Base-by-base conservation (phyloP, 2,329 filamentous ascomycete genomes). In the Neobulgaria alba region DNA sequence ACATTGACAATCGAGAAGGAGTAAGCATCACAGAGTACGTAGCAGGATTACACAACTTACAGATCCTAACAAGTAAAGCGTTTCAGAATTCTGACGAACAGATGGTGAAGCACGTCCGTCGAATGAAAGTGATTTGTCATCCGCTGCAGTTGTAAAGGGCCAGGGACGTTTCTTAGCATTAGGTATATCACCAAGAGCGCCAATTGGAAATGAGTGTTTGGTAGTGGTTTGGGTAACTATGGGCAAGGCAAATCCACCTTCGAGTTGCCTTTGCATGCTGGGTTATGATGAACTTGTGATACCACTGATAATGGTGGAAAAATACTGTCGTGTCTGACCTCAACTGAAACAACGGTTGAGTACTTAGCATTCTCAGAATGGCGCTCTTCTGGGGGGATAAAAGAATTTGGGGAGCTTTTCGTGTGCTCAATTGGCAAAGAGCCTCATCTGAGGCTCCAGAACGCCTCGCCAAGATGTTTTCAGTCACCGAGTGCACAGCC, bases 401-500 rank as follows among this genome's bases (percentile, higher is more conserved):
- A 34, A 18, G n/a, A 26, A 26, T 12, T 26, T 12, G 23, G 23
- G 7, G 12, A 26, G 12, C 12, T 26, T 26, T 7, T 26, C 15
- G 14, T 34, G 32, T 34, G 3, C 32, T 34, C 12, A 18, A 19
- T 16, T 16, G 32, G 14, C 3, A 19, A 34, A 34, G 10, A 18
- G 5, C 5, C 12, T n/a, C 12, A n/a, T n/a, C 29, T 32, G 29
- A 32, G 29, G 29, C 29, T 32, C 23, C 23, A 29, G 29, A 32
- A 32, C 5, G 29, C 32, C 32, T 18, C 32, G 32, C 30, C 14
- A 15, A 32, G 30, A 32, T 32, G 30, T 15, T 32, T 32, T 32
- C 8, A 34, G 32, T 34, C 32, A 34, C 32, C 32, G 32, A 34
- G 10, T 34, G 32, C 32, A 34, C 32, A 34, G 32, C 32, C 32